phyloP scores from a whole-genome alignment of 306 rosid species.

The Ceratonia siliqua region DNA sequence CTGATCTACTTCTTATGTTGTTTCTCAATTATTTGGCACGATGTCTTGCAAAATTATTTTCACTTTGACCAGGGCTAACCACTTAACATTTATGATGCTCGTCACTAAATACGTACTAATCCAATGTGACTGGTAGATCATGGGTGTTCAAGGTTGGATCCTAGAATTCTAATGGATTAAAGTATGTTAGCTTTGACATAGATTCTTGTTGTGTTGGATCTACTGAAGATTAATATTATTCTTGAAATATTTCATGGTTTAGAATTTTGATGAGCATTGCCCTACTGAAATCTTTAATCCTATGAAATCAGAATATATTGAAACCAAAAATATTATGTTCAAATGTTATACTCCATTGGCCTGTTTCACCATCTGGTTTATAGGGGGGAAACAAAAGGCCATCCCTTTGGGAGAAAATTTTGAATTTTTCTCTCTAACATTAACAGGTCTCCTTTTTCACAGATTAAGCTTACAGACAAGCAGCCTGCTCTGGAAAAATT shows the following conservation, averaged over 20 bases:
- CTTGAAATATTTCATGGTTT: background rate
- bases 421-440: background rate
- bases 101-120: conserved; percentile 4
- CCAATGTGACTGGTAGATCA: background rate
- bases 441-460: conserved; percentile 19
- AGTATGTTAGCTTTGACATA: background rate
- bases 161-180: conserved; percentile 19
- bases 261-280: background rate
- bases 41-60: background rate
- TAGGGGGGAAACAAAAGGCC: background rate
- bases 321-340: background rate
- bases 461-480: conserved; percentile 96
- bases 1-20: background rate
- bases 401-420: background rate
- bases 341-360: conserved; percentile 14
- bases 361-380: background rate
- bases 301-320: background rate
- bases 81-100: background rate
- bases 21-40: conserved; percentile 11
- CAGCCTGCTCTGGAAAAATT: conserved; percentile 89
- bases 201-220: conserved; percentile 10
- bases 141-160: conserved; percentile 18
- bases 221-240: background rate
- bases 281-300: background rate
- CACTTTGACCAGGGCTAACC: background rate